A percentile compares a stretch with the other conserved stretches of the same genome.
Evolutionary conservation across 1,284 basidiomycete species (phyloP).

Genomic region (Moniliophthora roreri): DNA sequence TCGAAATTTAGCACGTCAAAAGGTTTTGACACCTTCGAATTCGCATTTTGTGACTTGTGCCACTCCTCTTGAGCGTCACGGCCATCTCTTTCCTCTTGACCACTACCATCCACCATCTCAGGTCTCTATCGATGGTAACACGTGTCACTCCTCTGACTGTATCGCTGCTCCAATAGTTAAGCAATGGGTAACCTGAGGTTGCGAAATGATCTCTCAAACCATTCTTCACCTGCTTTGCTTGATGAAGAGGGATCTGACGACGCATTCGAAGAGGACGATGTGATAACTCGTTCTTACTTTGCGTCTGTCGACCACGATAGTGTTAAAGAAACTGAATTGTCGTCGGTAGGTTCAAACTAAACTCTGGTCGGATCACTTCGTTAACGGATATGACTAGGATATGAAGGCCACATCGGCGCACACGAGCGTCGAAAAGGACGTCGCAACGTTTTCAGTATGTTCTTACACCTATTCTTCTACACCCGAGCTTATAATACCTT

Average conservation of each 20-base stretch:
- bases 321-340: slow-evolving; percentile 26
- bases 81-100: too few species aligned
- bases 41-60: background rate
- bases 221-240: background rate
- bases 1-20: background rate
- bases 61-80: background rate
- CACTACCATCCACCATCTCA: background rate
- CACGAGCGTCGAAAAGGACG: too few species aligned
- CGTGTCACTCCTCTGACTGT: too few species aligned
- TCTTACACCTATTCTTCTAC: background rate
- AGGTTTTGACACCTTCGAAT: background rate
- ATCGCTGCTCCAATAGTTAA: too few species aligned
- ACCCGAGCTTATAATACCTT: background rate
- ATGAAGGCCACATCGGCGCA: too few species aligned
- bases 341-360: slow-evolving; percentile 24
- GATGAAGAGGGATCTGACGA: background rate
- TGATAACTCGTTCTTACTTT: slow-evolving; percentile 2
- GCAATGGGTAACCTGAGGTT: slow-evolving; percentile 1
- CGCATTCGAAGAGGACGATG: slow-evolving; percentile 1
- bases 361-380: background rate
- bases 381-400: too few species aligned
- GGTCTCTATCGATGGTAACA: background rate
- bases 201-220: background rate
- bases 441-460: background rate
- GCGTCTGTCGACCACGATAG: background rate